Base-by-base conservation (phyloP, 2,329 filamentous ascomycete genomes). In the Claviceps sp. region DNA sequence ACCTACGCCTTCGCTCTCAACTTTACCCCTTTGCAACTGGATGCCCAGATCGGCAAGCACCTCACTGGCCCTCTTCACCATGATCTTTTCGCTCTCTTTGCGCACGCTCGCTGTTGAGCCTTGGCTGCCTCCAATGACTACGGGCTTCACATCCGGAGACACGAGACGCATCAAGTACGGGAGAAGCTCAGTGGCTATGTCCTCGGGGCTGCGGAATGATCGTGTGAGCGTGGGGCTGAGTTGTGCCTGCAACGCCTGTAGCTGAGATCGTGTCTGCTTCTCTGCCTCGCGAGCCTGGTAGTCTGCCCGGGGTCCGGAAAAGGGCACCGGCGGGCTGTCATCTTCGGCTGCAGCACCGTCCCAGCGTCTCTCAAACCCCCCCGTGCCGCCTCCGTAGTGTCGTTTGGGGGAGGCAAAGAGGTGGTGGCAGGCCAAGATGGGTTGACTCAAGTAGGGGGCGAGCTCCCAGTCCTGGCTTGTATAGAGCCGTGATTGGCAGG, bases 381-480 rank as follows among this genome's bases (percentile, higher is more conserved):
- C 67, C 42, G 65, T 59, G 55, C 64, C 67, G 47, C 65, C 59
- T 47, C 65, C 60, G 56, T 67, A 49, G 60, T 73, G 73, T 51
- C 75, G 75, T 38, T 76, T 76, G 26, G 84, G 80, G 0, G 86
- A 85, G 3, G 90, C 87, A 62, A 98, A 98, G 13, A 98, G 77
- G 62, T 88, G 76, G 64, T 98, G 94, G 62, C 95, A 96, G 3
- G 88, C 93, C 1, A 97, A 77, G 16, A 93, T 78, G 0, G 91
- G 84, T 58, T 93, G 86, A 60, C 83, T 87, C 47, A 97, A 78
- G 64, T 98, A 98, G 0, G 88, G 83, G 0, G 79, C 80, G 16
- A 98, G 72, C 66, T 98, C 93, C 86, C 93, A 98, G 52, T 95
- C 90, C 64, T 96, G 91, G 53, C 79, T 83, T n/a, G 80, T 72